phyloP scores from a whole-genome alignment of 257 asterid genomes.

The Fraxinus pennsylvanica region DNA sequence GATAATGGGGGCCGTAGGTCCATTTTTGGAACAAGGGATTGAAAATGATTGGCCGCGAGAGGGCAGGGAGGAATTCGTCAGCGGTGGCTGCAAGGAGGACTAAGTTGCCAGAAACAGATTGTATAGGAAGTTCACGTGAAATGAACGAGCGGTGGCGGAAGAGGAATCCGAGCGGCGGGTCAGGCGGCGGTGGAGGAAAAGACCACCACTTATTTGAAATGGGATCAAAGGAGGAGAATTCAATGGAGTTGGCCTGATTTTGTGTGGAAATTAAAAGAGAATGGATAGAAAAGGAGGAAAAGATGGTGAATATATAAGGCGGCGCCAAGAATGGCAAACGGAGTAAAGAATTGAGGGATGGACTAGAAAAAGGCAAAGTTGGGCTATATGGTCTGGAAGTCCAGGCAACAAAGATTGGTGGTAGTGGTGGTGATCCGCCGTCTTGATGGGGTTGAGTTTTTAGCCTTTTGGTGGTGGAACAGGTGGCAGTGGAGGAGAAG shows the following conservation, averaged over 20 bases:
- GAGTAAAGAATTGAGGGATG: constrained; percentile 57
- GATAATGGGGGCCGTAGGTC: constrained; percentile 57
- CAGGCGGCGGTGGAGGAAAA: constrained; percentile 58
- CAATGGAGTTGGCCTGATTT: constrained; percentile 25
- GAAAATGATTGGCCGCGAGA: constrained; percentile 59
- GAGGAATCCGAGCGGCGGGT: constrained; percentile 47
- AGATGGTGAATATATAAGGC: constrained; percentile 64
- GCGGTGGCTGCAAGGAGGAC: constrained; percentile 71
- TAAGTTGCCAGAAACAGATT: constrained; percentile 57
- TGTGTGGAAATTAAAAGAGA: constrained; percentile 38
- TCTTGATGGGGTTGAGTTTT: constrained; percentile 28
- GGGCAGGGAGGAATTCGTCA: constrained; percentile 62
- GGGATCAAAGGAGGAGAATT: constrained; percentile 65
- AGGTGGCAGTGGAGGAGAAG: background rate
- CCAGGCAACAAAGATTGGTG: constrained; percentile 58
- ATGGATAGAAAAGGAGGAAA: constrained; percentile 70
- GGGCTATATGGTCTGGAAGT: constrained; percentile 71
- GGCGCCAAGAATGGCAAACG: constrained; percentile 74
- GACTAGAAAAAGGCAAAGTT: constrained; percentile 54
- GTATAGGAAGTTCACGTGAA: constrained; percentile 70
- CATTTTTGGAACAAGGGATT: constrained; percentile 41
- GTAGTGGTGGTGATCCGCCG: constrained; percentile 21
- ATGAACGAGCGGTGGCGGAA: constrained; percentile 78
- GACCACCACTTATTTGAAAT: constrained; percentile 55
- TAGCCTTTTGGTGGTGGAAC: constrained; percentile 30